Conservation (phyloP, 768 basidiomycete species). For the Mycena rosella region DNA sequence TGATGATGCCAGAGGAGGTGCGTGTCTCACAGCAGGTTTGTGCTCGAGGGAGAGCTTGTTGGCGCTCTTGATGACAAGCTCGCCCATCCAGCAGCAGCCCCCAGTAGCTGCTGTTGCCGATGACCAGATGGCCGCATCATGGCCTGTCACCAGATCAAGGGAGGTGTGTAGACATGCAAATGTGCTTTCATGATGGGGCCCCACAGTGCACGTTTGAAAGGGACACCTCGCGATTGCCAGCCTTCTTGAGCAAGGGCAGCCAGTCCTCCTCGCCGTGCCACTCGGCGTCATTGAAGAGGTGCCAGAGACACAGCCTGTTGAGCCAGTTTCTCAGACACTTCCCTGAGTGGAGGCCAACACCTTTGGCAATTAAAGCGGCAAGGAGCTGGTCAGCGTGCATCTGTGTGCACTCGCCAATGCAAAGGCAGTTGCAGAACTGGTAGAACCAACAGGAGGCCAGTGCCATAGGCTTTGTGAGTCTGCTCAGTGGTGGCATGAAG, state of each 20-base stretch:
- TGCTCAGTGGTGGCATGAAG: neutral
- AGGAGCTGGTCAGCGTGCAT: slow-evolving; percentile 15
- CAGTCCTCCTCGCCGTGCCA: too few species aligned
- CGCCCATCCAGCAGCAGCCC: too few species aligned
- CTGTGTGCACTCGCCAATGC: neutral
- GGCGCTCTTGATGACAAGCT: neutral
- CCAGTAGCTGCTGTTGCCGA: neutral
- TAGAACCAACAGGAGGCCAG: neutral
- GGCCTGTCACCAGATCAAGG: neutral
- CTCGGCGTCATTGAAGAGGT: slow-evolving; percentile 7
- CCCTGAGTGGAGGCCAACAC: slow-evolving; percentile 1
- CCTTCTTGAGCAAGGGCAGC: too few species aligned
- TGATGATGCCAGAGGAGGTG: neutral
- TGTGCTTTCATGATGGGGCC: slow-evolving; percentile 1
- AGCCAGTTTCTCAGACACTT: slow-evolving; percentile 7
- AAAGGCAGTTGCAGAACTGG: too few species aligned
- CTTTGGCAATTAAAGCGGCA: slow-evolving; percentile 22
- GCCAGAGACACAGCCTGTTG: slow-evolving; percentile 11
- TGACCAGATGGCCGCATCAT: neutral
- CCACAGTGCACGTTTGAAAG: slow-evolving; percentile 6
- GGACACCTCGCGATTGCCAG: neutral
- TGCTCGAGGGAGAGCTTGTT: neutral
- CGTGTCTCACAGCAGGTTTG: neutral
- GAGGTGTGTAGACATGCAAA: neutral
- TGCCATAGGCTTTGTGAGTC: neutral